Conservation (phyloP, 768 basidiomycete genomes). For the Trichaptum fuscoviolaceum region DNA sequence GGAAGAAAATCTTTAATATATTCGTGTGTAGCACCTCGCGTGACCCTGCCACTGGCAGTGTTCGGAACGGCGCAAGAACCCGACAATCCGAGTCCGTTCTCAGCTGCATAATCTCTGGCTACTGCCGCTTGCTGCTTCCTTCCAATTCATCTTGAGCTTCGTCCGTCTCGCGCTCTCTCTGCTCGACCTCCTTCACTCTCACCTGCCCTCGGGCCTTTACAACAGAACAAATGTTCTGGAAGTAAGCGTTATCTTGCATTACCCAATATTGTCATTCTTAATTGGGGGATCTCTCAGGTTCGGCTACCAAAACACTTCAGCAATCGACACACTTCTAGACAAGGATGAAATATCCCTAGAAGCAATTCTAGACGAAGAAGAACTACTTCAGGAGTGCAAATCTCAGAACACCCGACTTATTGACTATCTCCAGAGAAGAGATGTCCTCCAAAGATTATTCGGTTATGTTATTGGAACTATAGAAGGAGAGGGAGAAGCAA, state of each 20-base stretch:
- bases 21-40: neutral
- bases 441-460: constrained; percentile 74
- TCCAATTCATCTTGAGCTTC: neutral
- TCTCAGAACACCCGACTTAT: constrained; percentile 85
- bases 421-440: constrained; percentile 78
- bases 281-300: constrained; percentile 47
- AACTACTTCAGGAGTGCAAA: constrained; percentile 93
- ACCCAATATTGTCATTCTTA: constrained; percentile 6
- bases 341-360: constrained; percentile 88
- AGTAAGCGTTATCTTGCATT: constrained; percentile 24
- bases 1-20: neutral
- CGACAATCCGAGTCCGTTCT: neutral
- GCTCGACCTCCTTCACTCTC: neutral
- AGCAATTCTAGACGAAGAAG: constrained; percentile 89
- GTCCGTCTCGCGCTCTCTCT: neutral
- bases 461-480: constrained; percentile 86
- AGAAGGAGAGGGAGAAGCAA: constrained; percentile 70
- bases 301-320: constrained; percentile 83
- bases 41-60: no score
- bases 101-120: neutral
- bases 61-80: neutral
- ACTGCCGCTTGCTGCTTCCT: neutral
- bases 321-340: constrained; percentile 86
- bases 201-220: neutral
- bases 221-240: constrained; percentile 38